These are phyloP conservation scores for Ajuga chamaepitys DNA, from an alignment of 257 asterid species.

Conservation along the genomic window DNA sequence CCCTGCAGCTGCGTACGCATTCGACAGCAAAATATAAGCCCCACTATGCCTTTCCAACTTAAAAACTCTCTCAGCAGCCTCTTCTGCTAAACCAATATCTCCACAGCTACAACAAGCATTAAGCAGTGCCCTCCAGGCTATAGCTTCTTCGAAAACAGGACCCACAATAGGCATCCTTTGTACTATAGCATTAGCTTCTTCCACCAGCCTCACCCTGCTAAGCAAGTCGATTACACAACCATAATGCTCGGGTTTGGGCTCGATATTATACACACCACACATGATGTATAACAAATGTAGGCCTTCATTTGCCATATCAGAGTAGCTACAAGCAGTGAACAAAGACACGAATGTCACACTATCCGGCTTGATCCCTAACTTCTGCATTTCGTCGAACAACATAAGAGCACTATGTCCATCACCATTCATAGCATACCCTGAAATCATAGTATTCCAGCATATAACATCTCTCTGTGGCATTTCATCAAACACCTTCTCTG, in stretches of 20 bases:
- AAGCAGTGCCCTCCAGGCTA: conserved; percentile 70
- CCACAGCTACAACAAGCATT: conserved; percentile 47
- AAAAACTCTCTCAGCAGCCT: conserved; percentile 47
- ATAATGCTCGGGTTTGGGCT: conserved; percentile 56
- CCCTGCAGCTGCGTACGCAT: conserved; percentile 48
- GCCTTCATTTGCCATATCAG: conserved; percentile 56
- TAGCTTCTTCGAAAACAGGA: conserved; percentile 34
- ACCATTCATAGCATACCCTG: conserved; percentile 68
- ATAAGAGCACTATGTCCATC: conserved; percentile 37
- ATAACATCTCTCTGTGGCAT: conserved; percentile 51
- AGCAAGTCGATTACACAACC: conserved; percentile 65
- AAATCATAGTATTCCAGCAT: conserved; percentile 68
- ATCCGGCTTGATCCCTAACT: conserved; percentile 36
- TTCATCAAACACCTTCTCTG: conserved; percentile 43
- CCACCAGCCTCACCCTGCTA: conserved; percentile 37
- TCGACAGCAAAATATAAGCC: conserved; percentile 58
- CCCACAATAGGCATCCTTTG: conserved; percentile 31
- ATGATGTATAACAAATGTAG: conserved; percentile 32
- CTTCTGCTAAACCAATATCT: conserved; percentile 42
- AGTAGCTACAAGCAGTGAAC: conserved; percentile 62
- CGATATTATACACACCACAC: conserved; percentile 42
- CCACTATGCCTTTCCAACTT: conserved; percentile 57
- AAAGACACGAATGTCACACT: conserved; percentile 48
- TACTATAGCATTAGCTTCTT: conserved; percentile 47
- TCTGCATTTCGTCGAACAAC: conserved; percentile 48